Conservation (phyloP, 192 early-diverging fungal genomes). For the Diversispora eburnea region DNA sequence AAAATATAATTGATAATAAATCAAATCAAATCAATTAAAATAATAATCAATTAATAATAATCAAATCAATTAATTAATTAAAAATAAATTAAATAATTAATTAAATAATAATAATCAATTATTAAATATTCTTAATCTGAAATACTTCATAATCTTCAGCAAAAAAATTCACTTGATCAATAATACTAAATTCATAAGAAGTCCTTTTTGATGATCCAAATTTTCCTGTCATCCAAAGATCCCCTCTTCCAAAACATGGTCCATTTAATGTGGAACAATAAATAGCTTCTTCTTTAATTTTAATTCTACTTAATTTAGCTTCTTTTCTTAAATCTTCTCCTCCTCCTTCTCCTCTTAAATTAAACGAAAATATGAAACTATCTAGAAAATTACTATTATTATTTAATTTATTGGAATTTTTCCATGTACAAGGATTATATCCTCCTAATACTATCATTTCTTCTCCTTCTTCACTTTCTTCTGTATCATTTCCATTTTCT, state of each 20-base stretch:
- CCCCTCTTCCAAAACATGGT: slow-evolving; percentile 16
- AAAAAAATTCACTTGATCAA: background rate
- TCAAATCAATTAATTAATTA: no score
- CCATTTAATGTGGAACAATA: slow-evolving; percentile 2
- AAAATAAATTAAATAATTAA: no score
- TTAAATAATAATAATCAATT: no score
- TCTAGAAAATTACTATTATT: no score
- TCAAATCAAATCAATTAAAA: no score
- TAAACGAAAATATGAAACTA: slow-evolving; percentile 27
- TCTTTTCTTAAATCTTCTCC: background rate
- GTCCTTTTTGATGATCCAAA: slow-evolving; percentile 1
- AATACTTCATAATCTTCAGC: slow-evolving; percentile 27
- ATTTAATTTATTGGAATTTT: background rate
- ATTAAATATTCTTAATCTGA: background rate
- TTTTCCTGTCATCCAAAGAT: slow-evolving; percentile 15
- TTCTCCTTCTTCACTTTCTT: no score
- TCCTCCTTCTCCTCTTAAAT: background rate
- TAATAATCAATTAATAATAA: no score
- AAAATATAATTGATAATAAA: no score
- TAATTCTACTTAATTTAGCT: background rate
- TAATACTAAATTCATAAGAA: slow-evolving; percentile 5
- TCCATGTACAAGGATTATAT: slow-evolving; percentile 26
- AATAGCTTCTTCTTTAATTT: background rate
- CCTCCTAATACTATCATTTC: slow-evolving; percentile 6
- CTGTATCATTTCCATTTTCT: no score